phyloP scores from a whole-genome alignment of 208 protist species.

The Novymonas esmeraldas region DNA sequence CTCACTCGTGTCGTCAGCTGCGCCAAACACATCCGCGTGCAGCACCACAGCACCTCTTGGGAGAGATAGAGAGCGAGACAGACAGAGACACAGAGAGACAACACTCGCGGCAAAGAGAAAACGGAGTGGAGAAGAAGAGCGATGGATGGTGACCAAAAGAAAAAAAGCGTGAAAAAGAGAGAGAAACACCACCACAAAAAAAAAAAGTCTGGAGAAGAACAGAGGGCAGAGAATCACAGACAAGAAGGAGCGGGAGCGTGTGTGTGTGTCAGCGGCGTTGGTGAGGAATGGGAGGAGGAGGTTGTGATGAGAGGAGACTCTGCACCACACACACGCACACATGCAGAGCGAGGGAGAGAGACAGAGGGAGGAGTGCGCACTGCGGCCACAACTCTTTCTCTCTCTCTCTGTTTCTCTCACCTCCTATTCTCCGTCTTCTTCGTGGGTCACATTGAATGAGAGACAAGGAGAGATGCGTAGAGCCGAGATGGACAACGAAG shows the following conservation, averaged over 20 bases:
- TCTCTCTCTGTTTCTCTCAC: too few species aligned
- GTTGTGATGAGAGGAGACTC: neutral
- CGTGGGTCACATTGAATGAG: too few species aligned
- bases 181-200: neutral
- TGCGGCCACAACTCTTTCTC: too few species aligned
- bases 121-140: neutral
- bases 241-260: neutral
- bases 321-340: constrained; percentile 3
- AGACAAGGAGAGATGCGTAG: too few species aligned
- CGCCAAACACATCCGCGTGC: too few species aligned
- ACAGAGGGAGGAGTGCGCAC: too few species aligned
- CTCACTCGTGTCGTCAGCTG: too few species aligned
- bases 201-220: neutral
- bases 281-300: neutral
- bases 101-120: constrained; percentile 1
- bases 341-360: too few species aligned
- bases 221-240: neutral
- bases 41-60: too few species aligned
- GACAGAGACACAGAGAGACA: neutral
- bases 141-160: neutral
- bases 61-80: neutral
- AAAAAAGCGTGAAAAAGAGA: neutral
- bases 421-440: too few species aligned
- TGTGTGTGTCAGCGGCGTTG: neutral
- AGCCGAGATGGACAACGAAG: too few species aligned